phyloP scores from a whole-genome alignment of 768 basidiomycete species.

The Lactarius tabidus region DNA sequence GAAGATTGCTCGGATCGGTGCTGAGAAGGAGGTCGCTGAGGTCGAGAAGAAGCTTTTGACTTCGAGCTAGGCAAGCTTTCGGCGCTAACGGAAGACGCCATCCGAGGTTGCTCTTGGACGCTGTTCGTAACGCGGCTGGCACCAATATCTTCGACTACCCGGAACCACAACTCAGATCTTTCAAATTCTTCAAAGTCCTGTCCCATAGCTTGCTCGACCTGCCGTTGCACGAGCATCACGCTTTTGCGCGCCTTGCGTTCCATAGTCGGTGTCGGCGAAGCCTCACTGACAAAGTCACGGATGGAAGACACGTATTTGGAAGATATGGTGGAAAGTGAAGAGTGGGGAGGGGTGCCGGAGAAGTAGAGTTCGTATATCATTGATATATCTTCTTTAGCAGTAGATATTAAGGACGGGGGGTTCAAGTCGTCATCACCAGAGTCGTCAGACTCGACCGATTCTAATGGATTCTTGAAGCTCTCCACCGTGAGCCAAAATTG shows the following conservation, averaged over 20 bases:
- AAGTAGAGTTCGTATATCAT: constrained; percentile 92
- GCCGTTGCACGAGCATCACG: constrained; percentile 79
- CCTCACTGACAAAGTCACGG: constrained; percentile 52
- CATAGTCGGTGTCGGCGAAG: constrained; percentile 39
- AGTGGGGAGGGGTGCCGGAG: constrained; percentile 51
- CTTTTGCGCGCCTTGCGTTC: constrained; percentile 64
- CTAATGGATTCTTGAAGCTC: constrained; percentile 95
- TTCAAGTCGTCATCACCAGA: constrained; percentile 61
- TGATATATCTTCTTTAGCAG: constrained; percentile 79
- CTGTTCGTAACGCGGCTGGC: constrained; percentile 22
- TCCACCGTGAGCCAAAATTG: constrained; percentile 99
- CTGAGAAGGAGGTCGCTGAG: constrained; percentile 13
- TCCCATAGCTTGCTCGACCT: constrained; percentile 86
- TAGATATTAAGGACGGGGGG: constrained; percentile 47
- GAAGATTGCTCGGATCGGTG: constrained; percentile 26
- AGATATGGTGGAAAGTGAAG: constrained; percentile 59
- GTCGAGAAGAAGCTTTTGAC: constrained; percentile 6
- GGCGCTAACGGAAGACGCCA: constrained; percentile 6
- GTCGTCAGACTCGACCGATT: constrained; percentile 60
- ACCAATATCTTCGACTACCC: constrained; percentile 71
- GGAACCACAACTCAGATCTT: constrained; percentile 88
- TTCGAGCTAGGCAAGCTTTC: constrained; percentile 12
- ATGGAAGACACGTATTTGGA: constrained; percentile 69
- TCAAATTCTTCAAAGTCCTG: constrained; percentile 89
- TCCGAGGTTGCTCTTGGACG: not conserved